Percentiles rank a stretch among this genome's conserved stretches.
These are phyloP conservation scores for Aspergillus sp. DNA, from an alignment of 2,329 filamentous ascomycete species.

Conservation along the genomic window DNA sequence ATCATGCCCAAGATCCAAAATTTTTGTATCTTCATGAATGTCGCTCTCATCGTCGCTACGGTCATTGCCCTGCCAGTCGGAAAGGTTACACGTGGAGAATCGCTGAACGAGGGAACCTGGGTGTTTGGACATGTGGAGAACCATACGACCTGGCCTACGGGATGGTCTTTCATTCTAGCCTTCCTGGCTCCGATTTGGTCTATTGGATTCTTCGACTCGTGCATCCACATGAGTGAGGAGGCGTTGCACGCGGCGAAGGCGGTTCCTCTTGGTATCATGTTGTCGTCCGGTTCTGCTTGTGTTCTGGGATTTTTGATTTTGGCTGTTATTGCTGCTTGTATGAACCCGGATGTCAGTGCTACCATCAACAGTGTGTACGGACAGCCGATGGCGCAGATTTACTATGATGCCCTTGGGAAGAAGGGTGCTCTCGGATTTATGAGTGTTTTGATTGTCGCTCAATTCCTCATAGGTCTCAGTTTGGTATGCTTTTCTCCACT, in stretches of 20 bases:
- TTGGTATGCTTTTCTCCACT: slow-evolving; percentile 26
- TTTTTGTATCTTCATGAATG: slow-evolving; percentile 50
- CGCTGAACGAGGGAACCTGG: slow-evolving; percentile 36
- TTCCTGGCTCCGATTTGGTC: slow-evolving; percentile 60
- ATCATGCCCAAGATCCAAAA: slow-evolving; percentile 56
- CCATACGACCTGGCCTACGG: slow-evolving; percentile 51
- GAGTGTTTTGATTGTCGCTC: slow-evolving; percentile 53
- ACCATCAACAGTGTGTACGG: slow-evolving; percentile 47
- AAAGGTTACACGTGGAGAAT: slow-evolving; percentile 22
- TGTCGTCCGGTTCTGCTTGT: slow-evolving; percentile 45
- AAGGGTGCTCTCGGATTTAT: slow-evolving; percentile 53
- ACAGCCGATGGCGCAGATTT: slow-evolving; percentile 56
- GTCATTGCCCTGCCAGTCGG: slow-evolving; percentile 53
- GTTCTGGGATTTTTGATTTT: slow-evolving; percentile 53
- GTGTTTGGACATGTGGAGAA: slow-evolving; percentile 55
- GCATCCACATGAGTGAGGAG: slow-evolving; percentile 56
- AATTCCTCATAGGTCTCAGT: slow-evolving; percentile 56
- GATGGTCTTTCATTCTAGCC: slow-evolving; percentile 54
- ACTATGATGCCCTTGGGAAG: slow-evolving; percentile 56
- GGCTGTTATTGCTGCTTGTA: slow-evolving; percentile 53
- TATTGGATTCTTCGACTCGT: slow-evolving; percentile 48
- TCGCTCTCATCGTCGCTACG: slow-evolving; percentile 50
- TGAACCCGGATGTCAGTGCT: slow-evolving; percentile 46
- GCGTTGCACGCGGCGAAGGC: slow-evolving; percentile 54
- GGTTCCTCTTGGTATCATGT: slow-evolving; percentile 54